Conservation (phyloP, 495 filamentous ascomycete species). For the Ascodesmis nigricans region DNA sequence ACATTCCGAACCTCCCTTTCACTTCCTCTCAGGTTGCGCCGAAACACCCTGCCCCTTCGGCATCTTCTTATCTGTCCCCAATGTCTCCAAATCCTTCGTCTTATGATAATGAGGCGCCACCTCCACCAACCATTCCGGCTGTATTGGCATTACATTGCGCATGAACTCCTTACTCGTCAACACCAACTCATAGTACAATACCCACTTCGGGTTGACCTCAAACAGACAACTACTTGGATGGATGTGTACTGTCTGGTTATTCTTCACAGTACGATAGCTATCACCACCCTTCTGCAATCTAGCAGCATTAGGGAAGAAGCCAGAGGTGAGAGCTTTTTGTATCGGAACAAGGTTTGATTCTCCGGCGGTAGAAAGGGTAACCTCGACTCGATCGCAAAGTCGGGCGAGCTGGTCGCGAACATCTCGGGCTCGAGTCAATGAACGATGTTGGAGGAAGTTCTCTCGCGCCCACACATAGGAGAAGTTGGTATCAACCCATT, state of each 20-base stretch:
- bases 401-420: conserved; percentile 89
- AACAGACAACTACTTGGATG: conserved; percentile 71
- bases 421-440: conserved; percentile 65
- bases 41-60: conserved; percentile 36
- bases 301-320: conserved; percentile 91
- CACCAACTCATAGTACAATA: conserved; percentile 82
- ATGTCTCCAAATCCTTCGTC: conserved; percentile 66
- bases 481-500: conserved; percentile 90
- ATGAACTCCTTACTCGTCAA: conserved; percentile 91
- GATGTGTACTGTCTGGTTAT: conserved; percentile 66
- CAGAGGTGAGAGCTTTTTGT: conserved; percentile 67
- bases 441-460: conserved; percentile 83
- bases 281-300: conserved; percentile 66
- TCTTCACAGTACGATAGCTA: conserved; percentile 88
- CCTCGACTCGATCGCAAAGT: conserved; percentile 82
- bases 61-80: conserved; percentile 64
- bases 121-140: conserved; percentile 70
- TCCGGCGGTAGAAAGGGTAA: conserved; percentile 46
- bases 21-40: no score
- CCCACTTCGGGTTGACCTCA: conserved; percentile 65
- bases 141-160: conserved; percentile 63
- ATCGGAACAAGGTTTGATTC: conserved; percentile 51
- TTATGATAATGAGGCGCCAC: conserved; percentile 92
- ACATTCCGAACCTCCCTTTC: no score
- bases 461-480: conserved; percentile 71